phyloP scores from a whole-genome alignment of 176 grass and related monocot genomes.

The Eleusine indica region DNA sequence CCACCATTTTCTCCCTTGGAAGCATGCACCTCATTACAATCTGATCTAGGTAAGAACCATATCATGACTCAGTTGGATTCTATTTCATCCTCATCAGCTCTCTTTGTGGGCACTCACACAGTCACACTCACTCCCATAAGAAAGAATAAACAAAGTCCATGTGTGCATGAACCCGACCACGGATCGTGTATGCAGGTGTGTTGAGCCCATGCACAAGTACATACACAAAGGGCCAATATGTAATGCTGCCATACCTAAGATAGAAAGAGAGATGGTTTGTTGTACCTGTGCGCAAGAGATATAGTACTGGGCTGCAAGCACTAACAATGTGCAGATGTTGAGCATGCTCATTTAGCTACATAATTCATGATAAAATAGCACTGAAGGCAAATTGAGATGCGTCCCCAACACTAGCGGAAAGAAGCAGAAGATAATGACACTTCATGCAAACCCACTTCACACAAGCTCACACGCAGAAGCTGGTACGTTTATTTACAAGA shows the following conservation, averaged over 20 bases:
- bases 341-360: constrained; percentile 27
- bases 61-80: constrained; percentile 32
- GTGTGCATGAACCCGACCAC: constrained; percentile 33
- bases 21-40: not conserved
- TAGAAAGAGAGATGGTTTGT: not conserved
- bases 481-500: not conserved
- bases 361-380: constrained; percentile 33
- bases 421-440: constrained; percentile 51
- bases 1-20: constrained; percentile 30
- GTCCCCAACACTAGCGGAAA: constrained; percentile 37
- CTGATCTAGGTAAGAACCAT: constrained; percentile 38
- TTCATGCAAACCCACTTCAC: constrained; percentile 55
- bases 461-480: constrained; percentile 48
- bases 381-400: constrained; percentile 31
- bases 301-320: too few relatives aligned
- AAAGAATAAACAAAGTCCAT: constrained; percentile 28
- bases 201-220: constrained; percentile 32
- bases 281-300: not conserved
- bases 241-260: constrained; percentile 10
- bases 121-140: constrained; percentile 24
- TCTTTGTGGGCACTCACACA: constrained; percentile 38
- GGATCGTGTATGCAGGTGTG: constrained; percentile 38
- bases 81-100: constrained; percentile 20
- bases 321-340: not conserved
- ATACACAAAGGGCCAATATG: constrained; percentile 43